Base-by-base conservation (phyloP, 768 basidiomycete genomes). In the Suillus placidus region DNA sequence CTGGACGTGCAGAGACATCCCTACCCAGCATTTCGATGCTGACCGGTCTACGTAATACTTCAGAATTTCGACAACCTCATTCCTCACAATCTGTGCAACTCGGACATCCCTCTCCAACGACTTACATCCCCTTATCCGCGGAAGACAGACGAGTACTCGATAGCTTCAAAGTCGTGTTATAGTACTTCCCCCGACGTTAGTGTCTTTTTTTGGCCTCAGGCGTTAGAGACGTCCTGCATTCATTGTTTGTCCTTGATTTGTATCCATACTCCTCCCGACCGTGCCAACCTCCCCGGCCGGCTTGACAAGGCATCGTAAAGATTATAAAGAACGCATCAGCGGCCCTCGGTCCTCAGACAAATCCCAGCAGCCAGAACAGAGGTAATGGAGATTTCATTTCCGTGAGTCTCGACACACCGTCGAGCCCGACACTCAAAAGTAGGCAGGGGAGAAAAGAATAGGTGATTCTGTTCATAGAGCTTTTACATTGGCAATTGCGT, bases 111-210 rank as follows among this genome's bases (percentile, higher is more conserved):
- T 70, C 72, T 20, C 70, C 73, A 47, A 73, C 67, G 16, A 74
- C 68, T 54, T 76, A 79, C 79, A 38, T 80, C 77, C 67, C 80
- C 79, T 58, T 87, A 40, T 78, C 86, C 12, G 78, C 83, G 55
- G 88, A 89, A 72, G 88, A 89, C 73, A 83, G 82, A 64, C 81
- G 86, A 62, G 85, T 81, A n/a, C 72, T 89, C 62, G 82, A 81
- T 67, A 83, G 84, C 54, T 84, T 89, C 71, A 84, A 84, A 52
- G 81, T 88, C 52, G 80, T 82, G 32, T 73, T 87, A 60, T 88
- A 75, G 77, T 64, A 38, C 68, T 66, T 12, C 43, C 2, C 2
- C 20, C 20, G 18, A 7, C 58, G 7, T 40, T 58, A 13, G 4
- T n/a, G 6, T 38, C 35, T 26, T 57, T 26, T 23, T 38, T 40